Evolutionary conservation across 768 basidiomycete species (phyloP), one percentile per base, ranked within the genome.

Genomic region (Sistotremastrum niveocremeum): DNA sequence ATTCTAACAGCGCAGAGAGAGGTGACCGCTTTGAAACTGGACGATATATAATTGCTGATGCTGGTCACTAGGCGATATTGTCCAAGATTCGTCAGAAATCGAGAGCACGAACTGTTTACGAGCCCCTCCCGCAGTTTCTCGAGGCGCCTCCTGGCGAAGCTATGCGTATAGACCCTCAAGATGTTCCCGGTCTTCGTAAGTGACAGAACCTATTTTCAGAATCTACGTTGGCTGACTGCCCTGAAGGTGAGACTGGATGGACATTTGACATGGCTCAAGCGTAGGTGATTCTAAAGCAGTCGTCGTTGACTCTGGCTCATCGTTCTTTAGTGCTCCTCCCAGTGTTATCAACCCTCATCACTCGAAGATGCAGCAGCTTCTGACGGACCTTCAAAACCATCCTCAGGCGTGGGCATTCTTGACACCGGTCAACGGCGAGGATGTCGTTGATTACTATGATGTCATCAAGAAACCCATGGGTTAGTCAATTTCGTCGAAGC

Each of bases 391-490:
- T 46, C 78, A 84, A 59, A 73, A 69, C 31, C 83, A 91, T 57
- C 72, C 81, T 6, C 72, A 76, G 37, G 76, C 85, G 1, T 99
- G 95, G 93, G 77, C 95, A 5, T 99, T 98, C 65, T 64, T 70
- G 32, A 60, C 70, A 44, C 90, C 95, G 3, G 93, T 98, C 39
- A 79, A 81, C 52, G 66, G 61, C 2, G 75, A 76, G 5, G 83
- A 89, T 49, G 93, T 93, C 5, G 61, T 71, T 5, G 93, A 97
- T 58, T 99, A 99, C 56, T 84, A 88, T 61, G 81, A 88, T 20
- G 76, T 91, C 41, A 80, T 98, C 58, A 81, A 79, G 54, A 66
- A 79, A 47, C 95, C 95, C 3, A 98, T 98, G 93, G 91, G 90
- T 90, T 53, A 48, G 78, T 69, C 30, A 4, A 32, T 39, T 34